Evolutionary conservation across 495 filamentous ascomycete species (phyloP), one percentile per base, ranked within the genome.

Genomic region (Lichenothelia convexa): DNA sequence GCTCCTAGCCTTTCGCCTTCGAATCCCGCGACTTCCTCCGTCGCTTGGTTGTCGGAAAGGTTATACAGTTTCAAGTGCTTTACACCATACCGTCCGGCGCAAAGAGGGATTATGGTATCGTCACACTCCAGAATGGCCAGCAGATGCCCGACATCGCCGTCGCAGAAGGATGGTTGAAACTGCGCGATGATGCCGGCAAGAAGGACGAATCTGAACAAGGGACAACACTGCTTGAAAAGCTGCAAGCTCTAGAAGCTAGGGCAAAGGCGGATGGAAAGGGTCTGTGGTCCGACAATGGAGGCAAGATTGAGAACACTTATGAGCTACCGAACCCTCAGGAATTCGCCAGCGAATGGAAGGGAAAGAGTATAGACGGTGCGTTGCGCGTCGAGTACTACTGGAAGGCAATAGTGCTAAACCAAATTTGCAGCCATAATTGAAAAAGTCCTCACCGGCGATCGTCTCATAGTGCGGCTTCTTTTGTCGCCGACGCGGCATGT

Each of bases 1-100:
- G 23, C 23, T 16, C 6, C 13, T 35, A 79, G 71, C 71, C 78
- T 15, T 86, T 73, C 45, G 86, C 78, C 26, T 95, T 93, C 56
- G 75, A 85, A 57, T 92, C 91, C 30, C 80, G 91, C 37, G 89
- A 99, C 51, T 87, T 77, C 52, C 69, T 95, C 21, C 74, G 91
- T 38, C 74, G 78, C 33, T 59, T 83, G 29, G 62, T 78, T 6
- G 82, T 99, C 38, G 86, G 86, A 41, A 92, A 92, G 53, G 67
- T 74, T 9, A 59, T 99, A 38, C 75, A 83, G 48, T 93, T 89
- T 68, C 65, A 71, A 21, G 67, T 85, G 20, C 61, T 86, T 24
- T 85, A 95, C 60, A 75, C 70, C 27, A 77, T 93, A 34, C 82
- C 89, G 5, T 75, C 73, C 29, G 79, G 75, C 31, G 63, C 60